Percentiles rank a stretch among this genome's conserved stretches.
Conservation (phyloP, 1,139 yeast species). For the Blastobotrys persicus region DNA sequence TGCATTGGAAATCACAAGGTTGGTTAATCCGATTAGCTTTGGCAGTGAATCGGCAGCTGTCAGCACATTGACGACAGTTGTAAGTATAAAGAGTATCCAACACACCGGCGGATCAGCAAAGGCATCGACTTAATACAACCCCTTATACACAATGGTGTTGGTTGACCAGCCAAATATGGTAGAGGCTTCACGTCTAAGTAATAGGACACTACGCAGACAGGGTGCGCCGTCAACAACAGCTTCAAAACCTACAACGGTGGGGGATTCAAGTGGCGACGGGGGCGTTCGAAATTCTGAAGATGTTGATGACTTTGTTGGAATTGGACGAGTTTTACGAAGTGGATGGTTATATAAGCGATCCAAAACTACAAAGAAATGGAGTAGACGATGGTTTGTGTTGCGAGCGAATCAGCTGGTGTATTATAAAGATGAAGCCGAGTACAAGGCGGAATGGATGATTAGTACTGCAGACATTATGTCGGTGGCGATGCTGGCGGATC, state of each 20-base stretch:
- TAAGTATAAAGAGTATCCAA: too few species aligned
- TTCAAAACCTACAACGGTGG: background rate
- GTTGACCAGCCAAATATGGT: background rate
- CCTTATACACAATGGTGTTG: too few species aligned
- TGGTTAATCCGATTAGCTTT: too few species aligned
- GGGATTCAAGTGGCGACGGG: too few species aligned
- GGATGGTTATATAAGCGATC: constrained; percentile 38
- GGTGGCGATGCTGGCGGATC: constrained; percentile 42
- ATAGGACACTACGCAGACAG: background rate
- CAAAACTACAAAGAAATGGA: constrained; percentile 42
- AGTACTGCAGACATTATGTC: constrained; percentile 40
- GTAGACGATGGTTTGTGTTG: constrained; percentile 57
- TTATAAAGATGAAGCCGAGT: constrained; percentile 57
- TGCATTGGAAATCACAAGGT: too few species aligned
- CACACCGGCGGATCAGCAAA: too few species aligned
- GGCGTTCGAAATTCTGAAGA: too few species aligned
- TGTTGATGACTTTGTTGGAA: background rate
- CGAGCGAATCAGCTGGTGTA: constrained; percentile 54
- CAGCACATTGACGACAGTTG: too few species aligned
- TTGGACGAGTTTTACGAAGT: constrained; percentile 24
- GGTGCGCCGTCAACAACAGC: constrained; percentile 10
- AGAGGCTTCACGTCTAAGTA: background rate
- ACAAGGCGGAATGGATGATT: constrained; percentile 53
- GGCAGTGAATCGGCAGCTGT: too few species aligned
- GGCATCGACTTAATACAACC: too few species aligned